Base-by-base conservation (phyloP, 495 filamentous ascomycete species). In the Polyplosphaeria fusca region DNA sequence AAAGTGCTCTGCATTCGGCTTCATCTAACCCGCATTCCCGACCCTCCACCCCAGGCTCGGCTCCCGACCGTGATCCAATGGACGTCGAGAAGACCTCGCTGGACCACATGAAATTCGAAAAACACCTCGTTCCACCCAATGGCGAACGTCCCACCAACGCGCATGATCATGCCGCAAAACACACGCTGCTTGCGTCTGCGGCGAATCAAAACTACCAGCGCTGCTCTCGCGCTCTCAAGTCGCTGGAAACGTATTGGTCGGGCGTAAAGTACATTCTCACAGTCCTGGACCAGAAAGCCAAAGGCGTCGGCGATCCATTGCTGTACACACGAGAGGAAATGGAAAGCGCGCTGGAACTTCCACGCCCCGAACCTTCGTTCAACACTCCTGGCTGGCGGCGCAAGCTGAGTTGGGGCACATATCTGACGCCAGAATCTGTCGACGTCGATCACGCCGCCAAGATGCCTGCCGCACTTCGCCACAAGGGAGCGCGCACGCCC, bases 241-340 rank as follows among this genome's bases (percentile, higher is more conserved):
- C 86, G 45, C 72, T 92, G 26, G 82, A 91, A 51, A 76, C 79
- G 2, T 91, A 91, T 66, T 94, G 89, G 89, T 84, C 84, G 49
- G 89, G 89, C 1, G 85, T 87, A n/a, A 81, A 83, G 46, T 94
- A 94, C 68, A 94, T 94, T 32, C 72, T 94, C 18, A 89, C 85
- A 1, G 87, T 87, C 1, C 70, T 94, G n/a, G 86, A 94, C 66
- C 88, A 91, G 61, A 91, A 90, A 67, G 84, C 87, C 13, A 87
- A 89, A 63, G 89, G 89, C 14, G 86, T 89, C 45, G 85, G 84
- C 59, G 87, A 94, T 66, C 88, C 87, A 12, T 79, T 92, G 48
- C 80, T 89, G 1, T 91, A 86, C 61, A 88, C 86, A 0, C 78
- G 74, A 24, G 87, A 91, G 63, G 88, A 94, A 63, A 86, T 86